Base-by-base conservation (phyloP, 345 rosid genomes). In the Arabidopsis suecica region DNA sequence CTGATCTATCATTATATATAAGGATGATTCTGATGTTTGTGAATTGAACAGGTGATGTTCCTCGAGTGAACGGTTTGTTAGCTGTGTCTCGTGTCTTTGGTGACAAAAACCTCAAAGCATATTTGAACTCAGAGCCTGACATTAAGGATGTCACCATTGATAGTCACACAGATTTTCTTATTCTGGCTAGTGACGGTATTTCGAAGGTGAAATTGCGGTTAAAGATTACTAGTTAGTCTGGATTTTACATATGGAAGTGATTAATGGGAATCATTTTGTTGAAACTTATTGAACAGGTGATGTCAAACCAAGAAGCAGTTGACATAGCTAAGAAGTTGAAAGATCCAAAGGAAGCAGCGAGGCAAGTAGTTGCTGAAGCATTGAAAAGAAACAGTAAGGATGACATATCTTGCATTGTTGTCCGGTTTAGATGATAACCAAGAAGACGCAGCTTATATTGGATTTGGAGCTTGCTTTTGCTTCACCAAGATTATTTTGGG, bases 81-180 rank as follows among this genome's bases (percentile, higher is more conserved):
- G 95, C 95, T 22, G 92, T 89, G 36, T 87, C 95, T 59, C 90
- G 95, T 69, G 89, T 87, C 36, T 89, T 88, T 73, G 90, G 96
- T 10, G 92, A 89, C 77, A 86, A 86, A 69, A 88, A 87, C 80
- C 96, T 89, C 14, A 89, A 89, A 68, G 78, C 87, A 34, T 86
- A 86, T 81, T 64, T 89, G 62, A 84, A 89, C 10, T 82, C 88
- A 55, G 88, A 89, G 71, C 95, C 92, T 18, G 90, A 87, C 22
- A 71, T 87, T 68, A 83, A 67, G 72, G 72, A 80, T 32, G 62
- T 65, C 1, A n/a, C 6, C 53, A 50, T 89, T 44, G 85, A 84
- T 50, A 58, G 68, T 65, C 67, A n/a, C 34, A 78, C 73, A 5
- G 92, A 85, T 1, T 3, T 85, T 45, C 78, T 89, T 50, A 68